Evolutionary conservation across 306 rosid genomes (phyloP), one percentile per base, ranked within the genome.

Genomic region (Medicago ruthenica): DNA sequence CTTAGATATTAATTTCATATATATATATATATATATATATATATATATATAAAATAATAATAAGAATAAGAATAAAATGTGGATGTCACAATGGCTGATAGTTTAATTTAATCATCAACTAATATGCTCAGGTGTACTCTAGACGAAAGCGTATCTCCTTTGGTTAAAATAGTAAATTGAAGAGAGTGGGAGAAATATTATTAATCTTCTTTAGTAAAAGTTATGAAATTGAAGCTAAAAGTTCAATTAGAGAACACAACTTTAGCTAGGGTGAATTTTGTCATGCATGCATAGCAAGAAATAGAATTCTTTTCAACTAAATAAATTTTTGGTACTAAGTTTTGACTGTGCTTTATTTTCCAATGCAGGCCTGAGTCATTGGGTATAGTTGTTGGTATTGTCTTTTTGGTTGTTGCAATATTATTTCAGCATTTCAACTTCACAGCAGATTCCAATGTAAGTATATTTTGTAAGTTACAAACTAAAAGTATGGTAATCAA

Each of bases 361-460:
- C 57, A 82, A 68, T 76, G 79, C 89, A 95, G 99, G 88, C 99
- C 99, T 8, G 99, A 95, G 82, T 90, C 97, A 12, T 75, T 95
- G 87, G 97, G 99, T 42, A 84, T 95, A 75, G 99, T 86, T 73
- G 96, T 95, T 82, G 96, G 92, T 73, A 86, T 90, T 81, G 91
- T 90, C 71, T 95, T 87, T 90, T 74, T 95, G 88, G 93, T 95
- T 45, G 62, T 92, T 82, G 88, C 88, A 77, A 89, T 90, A 82
- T 74, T 90, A 67, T 95, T 95, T 86, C 97, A 92, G 88, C 89
- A 88, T 81, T 95, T 92, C 80, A 92, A 95, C 88, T 90, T 92
- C 84, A 86, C 97, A 13, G 83, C 89, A 47, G 97, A 95, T 88
- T 95, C 99, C 73, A 86, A 76, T 81, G 99, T 95, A 77, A 77